phyloP scores from a whole-genome alignment of 768 basidiomycete species.

The Tricholomella constricta region DNA sequence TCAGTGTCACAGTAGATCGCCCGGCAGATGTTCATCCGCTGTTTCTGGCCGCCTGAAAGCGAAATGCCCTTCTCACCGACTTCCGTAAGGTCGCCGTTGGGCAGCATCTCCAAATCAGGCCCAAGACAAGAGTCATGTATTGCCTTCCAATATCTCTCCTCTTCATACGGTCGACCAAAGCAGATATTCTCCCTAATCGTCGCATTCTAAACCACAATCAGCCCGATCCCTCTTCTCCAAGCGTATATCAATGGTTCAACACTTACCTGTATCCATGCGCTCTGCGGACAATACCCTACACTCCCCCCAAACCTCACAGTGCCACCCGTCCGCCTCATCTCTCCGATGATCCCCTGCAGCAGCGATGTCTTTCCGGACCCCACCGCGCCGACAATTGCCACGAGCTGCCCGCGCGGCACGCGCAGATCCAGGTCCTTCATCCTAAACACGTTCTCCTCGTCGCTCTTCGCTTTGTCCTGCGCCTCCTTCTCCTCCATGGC shows the following conservation, averaged over 20 bases:
- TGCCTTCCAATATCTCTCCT: constrained; percentile 80
- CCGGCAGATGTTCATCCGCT: constrained; percentile 84
- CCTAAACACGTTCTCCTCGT: constrained; percentile 57
- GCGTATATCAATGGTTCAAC: neutral
- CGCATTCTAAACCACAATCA: constrained; percentile 52
- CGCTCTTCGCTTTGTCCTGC: constrained; percentile 28
- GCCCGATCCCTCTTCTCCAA: constrained; percentile 4
- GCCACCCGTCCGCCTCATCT: constrained; percentile 76
- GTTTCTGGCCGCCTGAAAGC: constrained; percentile 78
- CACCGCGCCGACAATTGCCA: constrained; percentile 85
- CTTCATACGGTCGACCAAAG: constrained; percentile 83
- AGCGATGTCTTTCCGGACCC: constrained; percentile 72
- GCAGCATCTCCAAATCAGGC: constrained; percentile 76
- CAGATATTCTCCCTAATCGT: constrained; percentile 89
- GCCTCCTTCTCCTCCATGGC: constrained; percentile 30
- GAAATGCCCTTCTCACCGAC: constrained; percentile 90
- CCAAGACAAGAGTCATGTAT: constrained; percentile 77
- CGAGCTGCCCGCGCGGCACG: constrained; percentile 75
- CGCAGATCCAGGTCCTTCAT: constrained; percentile 63
- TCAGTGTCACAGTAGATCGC: constrained; percentile 86
- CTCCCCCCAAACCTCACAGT: constrained; percentile 72
- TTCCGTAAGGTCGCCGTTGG: constrained; percentile 78
- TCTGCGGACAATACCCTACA: constrained; percentile 84
- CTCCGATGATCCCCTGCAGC: constrained; percentile 75
- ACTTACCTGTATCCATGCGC: constrained; percentile 83